A percentile compares a stretch with the other conserved stretches of the same genome.
Evolutionary conservation across 225 moss, liverwort and hornwort genomes (phyloP).

Genomic region (Anthoceros angustus): DNA sequence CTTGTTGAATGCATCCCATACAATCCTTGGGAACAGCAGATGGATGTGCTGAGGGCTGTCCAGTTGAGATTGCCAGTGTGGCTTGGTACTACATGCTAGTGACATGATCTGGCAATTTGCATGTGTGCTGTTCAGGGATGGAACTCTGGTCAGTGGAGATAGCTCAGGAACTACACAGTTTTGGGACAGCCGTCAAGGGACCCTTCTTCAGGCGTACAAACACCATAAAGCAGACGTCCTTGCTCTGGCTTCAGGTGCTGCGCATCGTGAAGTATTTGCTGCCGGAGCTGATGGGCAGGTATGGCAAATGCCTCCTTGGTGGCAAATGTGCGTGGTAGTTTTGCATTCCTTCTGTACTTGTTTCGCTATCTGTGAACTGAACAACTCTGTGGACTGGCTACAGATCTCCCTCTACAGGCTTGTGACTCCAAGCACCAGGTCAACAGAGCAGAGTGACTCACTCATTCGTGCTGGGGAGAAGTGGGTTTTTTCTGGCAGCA

Average conservation of each 20-base stretch:
- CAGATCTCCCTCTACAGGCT: slow-evolving; percentile 67
- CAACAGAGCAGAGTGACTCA: slow-evolving; percentile 16
- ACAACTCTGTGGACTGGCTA: slow-evolving; percentile 8
- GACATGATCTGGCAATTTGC: background rate
- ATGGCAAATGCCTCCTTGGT: background rate
- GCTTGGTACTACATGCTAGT: background rate
- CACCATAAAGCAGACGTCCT: slow-evolving; percentile 78
- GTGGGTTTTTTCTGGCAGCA: slow-evolving; percentile 76
- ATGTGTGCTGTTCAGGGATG: slow-evolving; percentile 35
- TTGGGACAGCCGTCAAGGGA: slow-evolving; percentile 89
- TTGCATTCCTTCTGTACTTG: background rate
- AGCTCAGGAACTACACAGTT: slow-evolving; percentile 93
- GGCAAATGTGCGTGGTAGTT: background rate
- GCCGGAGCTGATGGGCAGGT: slow-evolving; percentile 99
- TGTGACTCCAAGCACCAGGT: slow-evolving; percentile 28
- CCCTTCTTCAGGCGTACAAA: slow-evolving; percentile 59
- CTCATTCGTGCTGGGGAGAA: slow-evolving; percentile 34
- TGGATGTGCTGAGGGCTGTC: no score
- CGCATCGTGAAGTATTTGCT: slow-evolving; percentile 48
- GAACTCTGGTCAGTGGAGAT: slow-evolving; percentile 90
- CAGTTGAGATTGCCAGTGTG: no score
- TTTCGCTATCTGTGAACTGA: background rate
- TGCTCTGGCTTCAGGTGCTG: slow-evolving; percentile 53
- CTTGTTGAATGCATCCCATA: no score
- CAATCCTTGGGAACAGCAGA: no score